These are phyloP conservation scores for Penicillium oxalicum DNA, from an alignment of 2,329 filamentous ascomycete genomes.

Conservation along the genomic window DNA sequence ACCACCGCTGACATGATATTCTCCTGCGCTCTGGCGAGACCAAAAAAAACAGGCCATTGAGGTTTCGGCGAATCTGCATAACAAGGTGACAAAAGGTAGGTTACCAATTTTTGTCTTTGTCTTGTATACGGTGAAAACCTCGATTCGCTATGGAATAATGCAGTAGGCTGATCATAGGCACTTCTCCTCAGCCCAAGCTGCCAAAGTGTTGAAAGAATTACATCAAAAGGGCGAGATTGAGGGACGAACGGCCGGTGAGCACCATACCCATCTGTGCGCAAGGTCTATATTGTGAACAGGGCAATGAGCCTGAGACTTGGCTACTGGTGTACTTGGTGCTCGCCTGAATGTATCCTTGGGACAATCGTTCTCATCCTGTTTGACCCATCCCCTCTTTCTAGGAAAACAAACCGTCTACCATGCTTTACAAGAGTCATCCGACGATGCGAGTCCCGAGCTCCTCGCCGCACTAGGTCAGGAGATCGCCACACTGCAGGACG, in stretches of 20 bases:
- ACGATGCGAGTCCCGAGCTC: conserved; percentile 44
- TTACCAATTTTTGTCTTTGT: not conserved
- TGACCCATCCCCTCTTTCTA: conserved; percentile 18
- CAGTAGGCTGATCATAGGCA: not conserved
- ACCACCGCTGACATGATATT: not conserved
- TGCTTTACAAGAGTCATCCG: conserved; percentile 46
- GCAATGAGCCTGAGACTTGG: no score
- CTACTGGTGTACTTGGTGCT: no score
- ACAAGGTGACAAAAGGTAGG: conserved; percentile 52
- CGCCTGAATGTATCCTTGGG: not conserved
- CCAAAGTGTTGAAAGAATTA: conserved; percentile 58
- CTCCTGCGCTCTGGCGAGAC: not conserved
- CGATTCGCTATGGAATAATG: not conserved
- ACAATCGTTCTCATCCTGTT: not conserved
- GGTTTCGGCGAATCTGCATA: conserved; percentile 56
- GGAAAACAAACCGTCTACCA: conserved; percentile 61
- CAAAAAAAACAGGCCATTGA: conserved; percentile 45
- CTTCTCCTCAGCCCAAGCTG: conserved; percentile 42
- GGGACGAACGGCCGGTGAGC: conserved; percentile 49
- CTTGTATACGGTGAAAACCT: no score
- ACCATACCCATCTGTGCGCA: not conserved
- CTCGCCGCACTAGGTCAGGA: conserved; percentile 47
- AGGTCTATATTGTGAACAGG: no score
- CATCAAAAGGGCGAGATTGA: conserved; percentile 56
- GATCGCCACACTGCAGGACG: conserved; percentile 43